Evolutionary conservation across 2,329 filamentous ascomycete species (phyloP).

Genomic region (Curvularia eragrostidis): DNA sequence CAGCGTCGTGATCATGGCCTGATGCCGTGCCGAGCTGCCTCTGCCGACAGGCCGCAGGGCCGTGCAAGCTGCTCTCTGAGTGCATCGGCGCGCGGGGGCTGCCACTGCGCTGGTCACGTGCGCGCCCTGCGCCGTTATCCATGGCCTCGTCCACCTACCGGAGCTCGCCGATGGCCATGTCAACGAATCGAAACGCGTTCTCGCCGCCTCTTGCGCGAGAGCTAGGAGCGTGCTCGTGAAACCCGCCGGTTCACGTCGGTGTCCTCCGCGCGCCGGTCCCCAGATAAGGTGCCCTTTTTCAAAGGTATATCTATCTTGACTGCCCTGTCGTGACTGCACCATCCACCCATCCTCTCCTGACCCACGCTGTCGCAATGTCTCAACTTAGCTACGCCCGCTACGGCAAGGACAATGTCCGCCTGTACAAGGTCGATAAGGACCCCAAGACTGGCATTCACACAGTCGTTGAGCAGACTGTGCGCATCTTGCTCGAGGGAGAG

Average conservation of each 20-base stretch:
- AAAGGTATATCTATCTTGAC: slow-evolving; percentile 39
- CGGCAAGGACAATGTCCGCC: slow-evolving; percentile 97
- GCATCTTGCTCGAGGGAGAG: slow-evolving; percentile 88
- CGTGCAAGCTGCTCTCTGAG: too few species aligned
- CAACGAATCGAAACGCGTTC: slow-evolving; percentile 37
- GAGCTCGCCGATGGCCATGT: slow-evolving; percentile 45
- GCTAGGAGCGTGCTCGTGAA: slow-evolving; percentile 34
- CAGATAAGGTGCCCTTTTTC: slow-evolving; percentile 37
- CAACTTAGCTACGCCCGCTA: slow-evolving; percentile 69
- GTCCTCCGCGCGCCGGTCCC: slow-evolving; percentile 37
- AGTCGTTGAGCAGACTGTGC: slow-evolving; percentile 93
- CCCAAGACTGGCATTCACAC: slow-evolving; percentile 77
- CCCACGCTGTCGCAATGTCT: slow-evolving; percentile 48
- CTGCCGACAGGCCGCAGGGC: slow-evolving; percentile 17
- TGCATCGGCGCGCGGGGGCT: slow-evolving; percentile 17
- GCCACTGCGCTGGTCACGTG: slow-evolving; percentile 35
- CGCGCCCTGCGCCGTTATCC: slow-evolving; percentile 21
- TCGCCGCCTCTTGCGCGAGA: slow-evolving; percentile 30
- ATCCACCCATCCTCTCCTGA: slow-evolving; percentile 13
- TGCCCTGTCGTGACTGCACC: slow-evolving; percentile 23
- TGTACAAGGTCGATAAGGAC: slow-evolving; percentile 92
- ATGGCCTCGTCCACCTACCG: slow-evolving; percentile 31
- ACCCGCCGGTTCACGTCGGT: slow-evolving; percentile 40
- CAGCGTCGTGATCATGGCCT: slow-evolving; percentile 26
- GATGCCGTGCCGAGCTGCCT: slow-evolving; percentile 27